These are phyloP conservation scores for Astrocystis sublimbata DNA, from an alignment of 495 filamentous ascomycete species.

Conservation along the genomic window DNA sequence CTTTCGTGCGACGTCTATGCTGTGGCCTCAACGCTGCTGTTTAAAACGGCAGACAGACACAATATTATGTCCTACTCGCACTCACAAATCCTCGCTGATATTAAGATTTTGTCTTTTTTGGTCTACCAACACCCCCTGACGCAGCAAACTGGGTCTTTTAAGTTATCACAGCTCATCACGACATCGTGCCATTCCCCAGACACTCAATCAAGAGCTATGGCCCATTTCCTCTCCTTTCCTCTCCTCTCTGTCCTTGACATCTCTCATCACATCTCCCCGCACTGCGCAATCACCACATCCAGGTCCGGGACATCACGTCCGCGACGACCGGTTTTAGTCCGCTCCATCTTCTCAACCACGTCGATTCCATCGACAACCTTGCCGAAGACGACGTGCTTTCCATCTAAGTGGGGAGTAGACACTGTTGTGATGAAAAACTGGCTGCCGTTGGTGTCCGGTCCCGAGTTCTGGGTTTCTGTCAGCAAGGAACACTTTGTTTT, in stretches of 20 bases:
- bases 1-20: neutral
- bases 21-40: neutral
- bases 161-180: too few relatives aligned
- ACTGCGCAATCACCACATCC: constrained; percentile 83
- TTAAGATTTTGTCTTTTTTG: too few relatives aligned
- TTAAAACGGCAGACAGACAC: neutral
- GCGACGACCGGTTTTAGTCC: constrained; percentile 70
- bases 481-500: too few relatives aligned
- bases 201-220: neutral
- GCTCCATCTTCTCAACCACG: constrained; percentile 87
- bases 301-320: constrained; percentile 78
- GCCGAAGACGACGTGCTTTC: constrained; percentile 95
- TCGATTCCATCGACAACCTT: constrained; percentile 89
- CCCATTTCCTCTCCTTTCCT: neutral
- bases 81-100: too few relatives aligned
- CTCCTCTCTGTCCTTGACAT: neutral
- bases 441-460: constrained; percentile 89
- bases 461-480: constrained; percentile 66
- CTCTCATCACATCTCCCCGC: constrained; percentile 75
- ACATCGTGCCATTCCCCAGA: neutral
- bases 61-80: too few relatives aligned
- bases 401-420: constrained; percentile 83
- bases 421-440: constrained; percentile 97
- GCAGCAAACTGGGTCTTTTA: too few relatives aligned
- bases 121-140: too few relatives aligned